Conservation (phyloP, 192 early-diverging fungal genomes). For the Spizellomyces sp. region DNA sequence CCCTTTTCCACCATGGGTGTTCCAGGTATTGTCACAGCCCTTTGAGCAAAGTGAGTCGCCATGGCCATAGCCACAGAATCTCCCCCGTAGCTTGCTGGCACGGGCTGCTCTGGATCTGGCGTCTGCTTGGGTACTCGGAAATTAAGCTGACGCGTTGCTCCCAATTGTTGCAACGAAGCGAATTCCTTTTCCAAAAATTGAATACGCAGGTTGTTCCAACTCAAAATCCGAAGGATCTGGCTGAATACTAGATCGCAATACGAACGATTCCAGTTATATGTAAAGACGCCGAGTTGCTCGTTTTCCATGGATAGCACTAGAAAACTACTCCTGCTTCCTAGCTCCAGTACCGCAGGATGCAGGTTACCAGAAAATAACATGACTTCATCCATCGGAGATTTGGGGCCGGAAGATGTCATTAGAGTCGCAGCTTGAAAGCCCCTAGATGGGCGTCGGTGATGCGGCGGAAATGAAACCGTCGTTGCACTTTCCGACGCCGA, state of each 20-base stretch:
- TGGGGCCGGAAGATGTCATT: not conserved
- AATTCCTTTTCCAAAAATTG: constrained; percentile 45
- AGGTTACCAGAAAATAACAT: constrained; percentile 36
- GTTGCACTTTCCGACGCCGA: constrained; percentile 7
- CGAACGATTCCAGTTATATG: constrained; percentile 48
- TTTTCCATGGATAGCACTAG: constrained; percentile 41
- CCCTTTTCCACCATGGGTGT: not conserved
- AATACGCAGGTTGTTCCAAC: constrained; percentile 52
- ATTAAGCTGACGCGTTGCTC: not conserved
- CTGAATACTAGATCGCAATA: constrained; percentile 40
- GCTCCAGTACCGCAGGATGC: constrained; percentile 24
- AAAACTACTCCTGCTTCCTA: constrained; percentile 40
- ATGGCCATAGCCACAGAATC: constrained; percentile 20
- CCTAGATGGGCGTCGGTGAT: constrained; percentile 12
- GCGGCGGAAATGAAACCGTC: constrained; percentile 2
- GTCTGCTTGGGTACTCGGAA: not conserved
- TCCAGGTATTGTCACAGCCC: not conserved
- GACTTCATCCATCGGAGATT: constrained; percentile 33
- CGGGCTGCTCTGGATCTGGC: not conserved
- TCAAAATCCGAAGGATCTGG: constrained; percentile 42
- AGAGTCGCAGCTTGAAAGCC: not conserved
- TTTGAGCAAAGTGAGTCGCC: constrained; percentile 19
- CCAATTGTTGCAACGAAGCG: constrained; percentile 9
- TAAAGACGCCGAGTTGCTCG: constrained; percentile 29
- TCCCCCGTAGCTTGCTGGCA: constrained; percentile 20